Evolutionary conservation across 2,329 filamentous ascomycete species (phyloP).

Genomic region (Calycina herbarum): DNA sequence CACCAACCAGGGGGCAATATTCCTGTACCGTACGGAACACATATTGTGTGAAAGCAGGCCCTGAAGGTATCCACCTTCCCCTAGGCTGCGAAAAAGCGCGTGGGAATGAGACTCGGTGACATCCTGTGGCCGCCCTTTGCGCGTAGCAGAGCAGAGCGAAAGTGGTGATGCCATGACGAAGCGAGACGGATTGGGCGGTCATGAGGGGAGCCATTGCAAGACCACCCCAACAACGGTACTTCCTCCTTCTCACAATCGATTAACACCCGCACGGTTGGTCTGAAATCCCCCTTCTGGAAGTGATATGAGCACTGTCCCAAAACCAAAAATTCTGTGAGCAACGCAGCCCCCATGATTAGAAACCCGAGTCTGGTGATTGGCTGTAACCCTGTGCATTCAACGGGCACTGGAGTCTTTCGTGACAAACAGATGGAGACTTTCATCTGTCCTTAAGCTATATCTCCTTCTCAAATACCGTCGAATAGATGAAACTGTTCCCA

Average conservation of each 20-base stretch:
- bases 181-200: not conserved
- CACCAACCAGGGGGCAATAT: too few relatives aligned
- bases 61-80: not conserved
- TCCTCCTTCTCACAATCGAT: not conserved
- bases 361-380: constrained; percentile 2
- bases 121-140: not conserved
- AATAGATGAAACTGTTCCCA: not conserved
- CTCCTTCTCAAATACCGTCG: not conserved
- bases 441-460: not conserved
- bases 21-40: too few relatives aligned
- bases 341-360: constrained; percentile 5
- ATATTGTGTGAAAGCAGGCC: not conserved
- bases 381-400: not conserved
- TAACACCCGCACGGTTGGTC: not conserved
- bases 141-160: not conserved
- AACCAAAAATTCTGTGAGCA: not conserved
- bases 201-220: not conserved
- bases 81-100: not conserved
- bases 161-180: constrained; percentile 3
- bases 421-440: constrained; percentile 3
- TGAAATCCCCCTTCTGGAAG: not conserved
- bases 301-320: not conserved
- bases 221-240: not conserved
- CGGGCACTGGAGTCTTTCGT: not conserved
- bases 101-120: not conserved